Evolutionary conservation across 306 rosid species (phyloP), one percentile per base, ranked within the genome.

Genomic region (Vigna angularis): DNA sequence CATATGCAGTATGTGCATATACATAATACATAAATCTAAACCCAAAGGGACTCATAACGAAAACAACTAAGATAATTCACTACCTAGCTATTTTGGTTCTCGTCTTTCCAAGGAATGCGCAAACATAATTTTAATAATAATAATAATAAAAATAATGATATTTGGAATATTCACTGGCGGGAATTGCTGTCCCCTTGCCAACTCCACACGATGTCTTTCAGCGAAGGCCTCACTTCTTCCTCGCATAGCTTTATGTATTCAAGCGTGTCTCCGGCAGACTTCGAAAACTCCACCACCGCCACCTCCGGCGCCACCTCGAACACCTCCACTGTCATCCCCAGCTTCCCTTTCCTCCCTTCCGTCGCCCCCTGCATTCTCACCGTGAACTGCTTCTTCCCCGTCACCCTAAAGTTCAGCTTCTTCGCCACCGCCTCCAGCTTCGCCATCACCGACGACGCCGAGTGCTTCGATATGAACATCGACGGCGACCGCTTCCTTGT

Each of bases 301-400:
- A 93, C 86, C 79, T 91, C 98, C 61, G 91, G 85, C 3, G 95
- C 98, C 73, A 85, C 89, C 87, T 91, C 89, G 45, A 87, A 90
- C 24, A 93, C 90, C 87, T 93, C 96, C 26, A 72, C 88, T 20
- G 86, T 82, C 86, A 90, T 88, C 1, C 56, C 83, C 63, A 93
- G 8, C 82, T 87, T 93, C 78, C 98, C 98, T 64, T 91, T 91
- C 70, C 97, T 85, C 14, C 98, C 98, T 52, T 91, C 90, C 4
- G 9, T 61, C 2, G 16, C 52, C 77, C 92, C 91, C 62, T 85
- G 86, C 87, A 93, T 75, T 51, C 70, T 86, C 75, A 90, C 81
- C 86, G 70, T 85, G 83, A 59, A 89, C 12, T 91, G 91, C 80
- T 86, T 90, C 73, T 74, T 84, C 58, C 82, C 84, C 0, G 80